Evolutionary conservation across 2,329 filamentous ascomycete genomes (phyloP).

Genomic region (Fusarium continuum): DNA sequence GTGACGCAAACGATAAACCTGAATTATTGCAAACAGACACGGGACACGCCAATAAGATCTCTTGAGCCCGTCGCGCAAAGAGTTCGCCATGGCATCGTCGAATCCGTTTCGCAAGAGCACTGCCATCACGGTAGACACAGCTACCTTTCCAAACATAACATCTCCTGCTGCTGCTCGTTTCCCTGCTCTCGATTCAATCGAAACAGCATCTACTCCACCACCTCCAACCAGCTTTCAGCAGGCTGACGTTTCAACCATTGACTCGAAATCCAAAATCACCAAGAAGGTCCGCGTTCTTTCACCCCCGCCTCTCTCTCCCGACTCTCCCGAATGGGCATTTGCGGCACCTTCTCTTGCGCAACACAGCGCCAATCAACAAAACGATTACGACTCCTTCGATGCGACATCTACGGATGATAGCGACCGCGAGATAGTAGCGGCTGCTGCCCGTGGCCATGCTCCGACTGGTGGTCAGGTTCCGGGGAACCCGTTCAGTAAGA

Average conservation of each 20-base stretch:
- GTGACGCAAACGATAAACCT: constrained; percentile 20
- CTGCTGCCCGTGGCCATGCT: constrained; percentile 40
- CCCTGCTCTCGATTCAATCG: constrained; percentile 45
- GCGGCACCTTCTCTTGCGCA: constrained; percentile 45
- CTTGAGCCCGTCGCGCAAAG: constrained; percentile 5
- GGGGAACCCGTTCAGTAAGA: constrained; percentile 63
- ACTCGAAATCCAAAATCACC: constrained; percentile 61
- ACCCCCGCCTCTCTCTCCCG: constrained; percentile 68
- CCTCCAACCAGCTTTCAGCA: constrained; percentile 41
- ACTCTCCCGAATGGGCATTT: constrained; percentile 54
- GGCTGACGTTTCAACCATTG: constrained; percentile 46
- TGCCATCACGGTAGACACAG: constrained; percentile 33
- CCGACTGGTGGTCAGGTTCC: constrained; percentile 34
- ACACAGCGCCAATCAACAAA: constrained; percentile 40
- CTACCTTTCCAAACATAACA: constrained; percentile 12
- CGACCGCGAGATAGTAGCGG: constrained; percentile 38
- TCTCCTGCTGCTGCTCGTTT: constrained; percentile 32
- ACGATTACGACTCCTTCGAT: constrained; percentile 48
- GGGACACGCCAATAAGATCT: constrained; percentile 15
- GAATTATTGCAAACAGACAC: constrained; percentile 17
- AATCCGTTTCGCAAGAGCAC: constrained; percentile 63
- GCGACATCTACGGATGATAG: constrained; percentile 43
- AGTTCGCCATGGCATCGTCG: constrained; percentile 49
- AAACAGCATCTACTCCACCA: constrained; percentile 41
- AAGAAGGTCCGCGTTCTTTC: constrained; percentile 76